These are phyloP conservation scores for Talaromyces marneffei DNA, from an alignment of 2,329 filamentous ascomycete species.

Conservation along the genomic window DNA sequence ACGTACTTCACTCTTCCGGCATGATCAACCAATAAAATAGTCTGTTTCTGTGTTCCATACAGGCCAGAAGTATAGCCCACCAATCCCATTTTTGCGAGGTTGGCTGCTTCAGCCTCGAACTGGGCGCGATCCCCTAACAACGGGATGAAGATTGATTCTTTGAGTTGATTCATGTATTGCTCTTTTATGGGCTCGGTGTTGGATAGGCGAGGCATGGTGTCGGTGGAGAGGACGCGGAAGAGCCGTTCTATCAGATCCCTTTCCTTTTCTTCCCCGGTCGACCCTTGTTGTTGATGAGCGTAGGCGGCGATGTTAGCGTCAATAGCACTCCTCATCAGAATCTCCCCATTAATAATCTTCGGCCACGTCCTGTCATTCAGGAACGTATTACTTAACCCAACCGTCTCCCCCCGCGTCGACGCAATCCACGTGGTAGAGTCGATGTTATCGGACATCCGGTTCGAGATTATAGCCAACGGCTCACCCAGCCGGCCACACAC, in stretches of 20 bases:
- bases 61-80: conserved; percentile 42
- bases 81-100: conserved; percentile 13
- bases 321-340: conserved; percentile 47
- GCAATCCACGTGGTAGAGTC: conserved; percentile 50
- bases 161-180: conserved; percentile 51
- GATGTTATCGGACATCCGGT: conserved; percentile 49
- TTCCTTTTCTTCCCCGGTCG: conserved; percentile 31
- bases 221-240: conserved; percentile 48
- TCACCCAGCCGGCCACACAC: conserved; percentile 53
- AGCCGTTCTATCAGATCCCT: conserved; percentile 48
- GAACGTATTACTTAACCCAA: conserved; percentile 57
- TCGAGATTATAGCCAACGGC: conserved; percentile 56
- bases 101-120: conserved; percentile 8
- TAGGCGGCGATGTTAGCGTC: conserved; percentile 35
- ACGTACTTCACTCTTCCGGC: conserved; percentile 56
- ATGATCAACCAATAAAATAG: conserved; percentile 52
- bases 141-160: conserved; percentile 58
- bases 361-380: conserved; percentile 57
- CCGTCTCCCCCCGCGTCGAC: conserved; percentile 45
- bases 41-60: conserved; percentile 63
- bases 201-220: conserved; percentile 50
- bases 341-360: conserved; percentile 56
- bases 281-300: conserved; percentile 18
- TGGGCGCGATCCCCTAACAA: conserved; percentile 38
- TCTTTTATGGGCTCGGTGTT: conserved; percentile 46